Evolutionary conservation across 305 asterid species (phyloP).

Genomic region (Solanum chacoense): DNA sequence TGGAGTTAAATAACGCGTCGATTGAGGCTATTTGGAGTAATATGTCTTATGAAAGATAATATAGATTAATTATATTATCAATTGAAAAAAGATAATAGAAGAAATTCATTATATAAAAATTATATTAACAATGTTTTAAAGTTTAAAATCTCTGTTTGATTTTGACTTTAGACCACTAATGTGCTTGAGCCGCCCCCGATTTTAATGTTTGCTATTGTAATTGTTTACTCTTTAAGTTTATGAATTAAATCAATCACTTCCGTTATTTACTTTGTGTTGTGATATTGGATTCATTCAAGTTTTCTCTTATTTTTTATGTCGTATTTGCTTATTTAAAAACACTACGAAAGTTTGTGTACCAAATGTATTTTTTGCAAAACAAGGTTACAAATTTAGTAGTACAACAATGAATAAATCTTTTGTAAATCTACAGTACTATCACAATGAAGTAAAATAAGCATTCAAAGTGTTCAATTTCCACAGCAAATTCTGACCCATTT

Average conservation of each 20-base stretch:
- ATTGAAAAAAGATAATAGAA: not conserved
- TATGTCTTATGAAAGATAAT: not conserved
- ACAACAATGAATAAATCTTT: not conserved
- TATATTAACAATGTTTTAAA: no score
- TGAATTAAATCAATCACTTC: not conserved
- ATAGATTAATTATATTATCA: not conserved
- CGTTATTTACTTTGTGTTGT: not conserved
- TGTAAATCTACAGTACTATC: not conserved
- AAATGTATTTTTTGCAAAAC: not conserved
- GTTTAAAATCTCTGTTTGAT: no score
- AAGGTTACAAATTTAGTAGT: not conserved
- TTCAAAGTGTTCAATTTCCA: not conserved
- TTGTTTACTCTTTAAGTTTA: not conserved
- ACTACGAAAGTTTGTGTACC: not conserved
- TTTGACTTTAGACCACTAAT: not conserved
- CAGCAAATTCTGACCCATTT: not conserved
- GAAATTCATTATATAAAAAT: no score
- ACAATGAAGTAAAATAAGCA: not conserved
- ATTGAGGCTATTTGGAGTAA: not conserved
- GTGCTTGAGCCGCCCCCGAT: not conserved
- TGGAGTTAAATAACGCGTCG: not conserved
- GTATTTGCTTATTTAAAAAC: not conserved
- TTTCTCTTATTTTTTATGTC: not conserved
- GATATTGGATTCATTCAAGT: not conserved
- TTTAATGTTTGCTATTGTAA: not conserved